Evolutionary conservation across 768 basidiomycete species (phyloP), one percentile per base, ranked within the genome.

Genomic region (Exidia glandulosa): DNA sequence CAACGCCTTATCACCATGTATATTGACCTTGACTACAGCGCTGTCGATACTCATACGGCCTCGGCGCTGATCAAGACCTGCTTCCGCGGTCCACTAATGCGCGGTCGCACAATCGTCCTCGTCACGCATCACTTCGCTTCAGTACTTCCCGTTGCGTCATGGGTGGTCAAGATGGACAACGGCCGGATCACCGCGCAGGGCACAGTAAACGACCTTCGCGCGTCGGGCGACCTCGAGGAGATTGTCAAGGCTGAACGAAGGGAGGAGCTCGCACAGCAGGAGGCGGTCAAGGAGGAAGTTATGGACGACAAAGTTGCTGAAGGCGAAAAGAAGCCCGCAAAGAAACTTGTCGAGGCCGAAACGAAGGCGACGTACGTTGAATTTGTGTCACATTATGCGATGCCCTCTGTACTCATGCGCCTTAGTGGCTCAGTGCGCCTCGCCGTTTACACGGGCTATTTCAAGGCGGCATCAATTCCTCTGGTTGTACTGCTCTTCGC

Each of bases 271-370:
- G 9, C 6, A 27, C 55, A 56, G 7, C 12, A 56, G 14, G 7
- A 32, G n/a, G n/a, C n/a, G n/a, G n/a, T n/a, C 32, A 32, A 19
- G 33, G 29, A 37, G 23, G n/a, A 3, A 30, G 37, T 29, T 27
- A 48, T 9, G 47, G n/a, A 7, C 6, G 25, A 48, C 19, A 23
- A n/a, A n/a, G 47, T 6, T 16, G 64, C 68, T 56, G 47, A 50
- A 3, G 27, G 14, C 23, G 41, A 2, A 10, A 16, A 54, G 6
- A 13, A 27, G 16, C 33, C n/a, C 9, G 25, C 47, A 7, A 48
- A 48, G 47, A 86, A 83, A 66, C 72, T 87, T 6, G 74, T 87
- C 23, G 83, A 85, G 47, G 80, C 73, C 4, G 86, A 88, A 67
- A 73, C 76, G 31, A 48, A 48, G n/a, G 47, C 47, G 7, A 48